A percentile compares a stretch with the other conserved stretches of the same genome.
Evolutionary conservation across 139 green algal species (phyloP).

Genomic region (Volvox africanus): DNA sequence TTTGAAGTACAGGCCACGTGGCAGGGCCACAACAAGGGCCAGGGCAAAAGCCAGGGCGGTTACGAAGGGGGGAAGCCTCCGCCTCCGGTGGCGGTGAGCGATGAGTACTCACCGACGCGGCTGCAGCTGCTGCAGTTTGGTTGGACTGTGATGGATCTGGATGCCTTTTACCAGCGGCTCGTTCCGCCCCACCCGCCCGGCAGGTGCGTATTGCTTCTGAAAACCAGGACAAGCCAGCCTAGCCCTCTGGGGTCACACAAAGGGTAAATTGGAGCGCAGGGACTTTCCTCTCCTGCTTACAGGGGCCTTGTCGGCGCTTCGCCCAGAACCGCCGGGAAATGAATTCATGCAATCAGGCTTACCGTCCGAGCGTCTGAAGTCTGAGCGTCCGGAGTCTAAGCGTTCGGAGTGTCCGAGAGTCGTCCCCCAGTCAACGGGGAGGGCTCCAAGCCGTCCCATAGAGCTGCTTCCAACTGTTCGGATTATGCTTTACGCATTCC

Average conservation of each 20-base stretch:
- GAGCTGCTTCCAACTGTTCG: too few relatives aligned
- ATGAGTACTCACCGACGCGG: background rate
- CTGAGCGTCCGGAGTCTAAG: too few relatives aligned
- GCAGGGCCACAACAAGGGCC: background rate
- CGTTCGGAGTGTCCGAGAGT: background rate
- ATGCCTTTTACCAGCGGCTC: background rate
- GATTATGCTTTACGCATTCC: too few relatives aligned
- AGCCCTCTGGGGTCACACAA: background rate
- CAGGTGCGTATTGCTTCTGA: background rate
- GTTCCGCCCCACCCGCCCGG: conserved; percentile 2
- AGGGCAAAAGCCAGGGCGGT: background rate
- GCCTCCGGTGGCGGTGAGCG: background rate
- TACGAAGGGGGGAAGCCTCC: background rate
- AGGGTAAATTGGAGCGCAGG: background rate
- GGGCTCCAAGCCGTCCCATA: background rate
- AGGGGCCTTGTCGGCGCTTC: too few relatives aligned
- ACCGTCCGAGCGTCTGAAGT: too few relatives aligned
- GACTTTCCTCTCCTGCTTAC: background rate
- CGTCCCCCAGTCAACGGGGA: background rate
- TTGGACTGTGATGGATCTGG: background rate
- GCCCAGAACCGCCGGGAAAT: background rate
- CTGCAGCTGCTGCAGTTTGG: conserved; percentile 5
- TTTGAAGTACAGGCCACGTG: background rate
- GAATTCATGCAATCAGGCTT: background rate
- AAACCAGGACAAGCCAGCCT: background rate